Percentiles rank a stretch among this genome's conserved stretches.
Conservation (phyloP, 768 basidiomycete genomes). For the Floccularia luteovirens region DNA sequence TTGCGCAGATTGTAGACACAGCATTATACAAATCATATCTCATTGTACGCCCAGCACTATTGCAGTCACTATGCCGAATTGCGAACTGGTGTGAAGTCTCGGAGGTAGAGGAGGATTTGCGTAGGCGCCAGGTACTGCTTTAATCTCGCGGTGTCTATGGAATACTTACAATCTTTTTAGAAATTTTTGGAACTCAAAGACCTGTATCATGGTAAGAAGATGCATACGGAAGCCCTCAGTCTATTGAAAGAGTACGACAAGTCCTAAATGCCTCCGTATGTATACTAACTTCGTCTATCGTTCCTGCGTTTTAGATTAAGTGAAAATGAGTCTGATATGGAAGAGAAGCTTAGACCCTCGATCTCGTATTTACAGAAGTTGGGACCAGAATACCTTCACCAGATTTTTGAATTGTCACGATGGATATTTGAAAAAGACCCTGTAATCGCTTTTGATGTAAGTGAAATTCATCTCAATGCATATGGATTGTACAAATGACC, state of each 20-base stretch:
- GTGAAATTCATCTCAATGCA: constrained; percentile 1
- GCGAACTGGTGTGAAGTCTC: constrained; percentile 97
- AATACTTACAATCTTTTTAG: constrained; percentile 28
- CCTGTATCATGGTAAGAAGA: constrained; percentile 90
- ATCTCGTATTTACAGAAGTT: constrained; percentile 89
- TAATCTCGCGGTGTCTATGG: background rate
- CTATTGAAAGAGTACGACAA: constrained; percentile 83
- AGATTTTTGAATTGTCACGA: constrained; percentile 72
- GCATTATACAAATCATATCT: constrained; percentile 92
- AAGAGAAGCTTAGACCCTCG: constrained; percentile 77
- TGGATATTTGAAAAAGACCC: constrained; percentile 82
- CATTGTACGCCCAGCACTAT: constrained; percentile 67
- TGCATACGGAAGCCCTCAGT: constrained; percentile 84
- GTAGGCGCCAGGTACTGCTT: constrained; percentile 59
- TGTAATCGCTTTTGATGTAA: constrained; percentile 71
- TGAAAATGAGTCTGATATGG: constrained; percentile 65
- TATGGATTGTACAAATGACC: background rate
- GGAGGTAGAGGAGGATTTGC: constrained; percentile 67
- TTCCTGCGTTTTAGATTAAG: constrained; percentile 21
- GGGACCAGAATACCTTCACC: constrained; percentile 71
- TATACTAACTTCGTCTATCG: background rate
- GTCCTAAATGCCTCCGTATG: too few relatives aligned
- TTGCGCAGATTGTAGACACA: constrained; percentile 92
- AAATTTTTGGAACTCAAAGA: constrained; percentile 89
- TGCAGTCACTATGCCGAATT: constrained; percentile 83